Percentiles rank a stretch among this genome's conserved stretches.
Conservation (phyloP, 352 stramenopile species). For the Globisporangium sylvaticum region DNA sequence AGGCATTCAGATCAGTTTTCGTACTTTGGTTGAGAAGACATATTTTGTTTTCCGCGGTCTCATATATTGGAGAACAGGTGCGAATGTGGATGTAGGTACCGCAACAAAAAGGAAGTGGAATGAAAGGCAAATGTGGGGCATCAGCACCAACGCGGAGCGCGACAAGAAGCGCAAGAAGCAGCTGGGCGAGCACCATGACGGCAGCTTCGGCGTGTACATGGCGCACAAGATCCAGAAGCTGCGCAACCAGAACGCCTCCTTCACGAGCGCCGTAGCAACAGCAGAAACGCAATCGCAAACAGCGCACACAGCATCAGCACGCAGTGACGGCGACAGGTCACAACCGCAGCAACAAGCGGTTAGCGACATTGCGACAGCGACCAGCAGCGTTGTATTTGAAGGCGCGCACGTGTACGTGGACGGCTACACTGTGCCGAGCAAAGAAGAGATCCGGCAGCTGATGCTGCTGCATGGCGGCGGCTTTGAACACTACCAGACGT, state of each 20-base stretch:
- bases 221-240: constrained; percentile 90
- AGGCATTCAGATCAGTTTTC: background rate
- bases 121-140: background rate
- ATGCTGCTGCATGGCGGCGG: constrained; percentile 76
- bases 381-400: constrained; percentile 43
- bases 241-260: constrained; percentile 54
- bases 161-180: constrained; percentile 36
- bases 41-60: background rate
- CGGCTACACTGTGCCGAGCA: constrained; percentile 79
- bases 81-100: no score
- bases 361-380: background rate
- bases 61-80: no score
- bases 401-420: constrained; percentile 87
- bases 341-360: background rate
- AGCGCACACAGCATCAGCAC: background rate
- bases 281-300: background rate
- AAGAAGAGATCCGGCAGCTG: constrained; percentile 80
- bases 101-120: no score
- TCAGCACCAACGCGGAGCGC: background rate
- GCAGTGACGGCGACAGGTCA: background rate
- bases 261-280: constrained; percentile 14
- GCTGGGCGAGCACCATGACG: constrained; percentile 84
- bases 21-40: background rate
- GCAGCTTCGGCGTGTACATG: constrained; percentile 89
- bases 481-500: constrained; percentile 88